Evolutionary conservation across 108 stramenopile species (phyloP), one percentile per base, ranked within the genome.

Genomic region (Cylindrotheca closterium): DNA sequence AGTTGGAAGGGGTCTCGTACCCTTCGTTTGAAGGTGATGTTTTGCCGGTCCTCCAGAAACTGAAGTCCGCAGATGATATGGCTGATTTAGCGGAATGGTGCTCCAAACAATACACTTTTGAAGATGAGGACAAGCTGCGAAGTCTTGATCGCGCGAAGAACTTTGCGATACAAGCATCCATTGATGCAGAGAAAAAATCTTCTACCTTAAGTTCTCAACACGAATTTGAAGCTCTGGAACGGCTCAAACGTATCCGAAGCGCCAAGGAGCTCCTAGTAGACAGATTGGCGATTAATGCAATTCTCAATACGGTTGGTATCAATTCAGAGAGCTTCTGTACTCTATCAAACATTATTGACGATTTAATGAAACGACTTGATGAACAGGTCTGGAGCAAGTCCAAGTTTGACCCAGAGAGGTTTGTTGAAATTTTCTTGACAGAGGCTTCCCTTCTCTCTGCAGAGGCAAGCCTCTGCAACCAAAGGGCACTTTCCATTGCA

Each of bases 1-100:
- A 70, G n/a, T 48, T 45, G 10, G 24, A 49, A 25, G 74, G 74
- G n/a, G 68, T 56, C 18, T 23, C 74, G 22, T 55, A 80, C 12
- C 92, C 93, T 27, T 61, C 86, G 24, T 77, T 86, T 46, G 82
- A 87, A 53, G 63, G 60, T 24, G 75, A 77, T 27, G 83, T 91
- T 46, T 45, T 80, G 4, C 81, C 82, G 1, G 81, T 88, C 28
- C 50, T 84, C 3, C 81, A 87, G 54, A 74, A 73, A 33, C 52
- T 94, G 27, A 54, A 75, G 34, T 49, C 63, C 4, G 49, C 84
- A 2, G 49, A 47, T 15, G 93, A 89, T 63, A 73, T 79, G 31
- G 77, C 82, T 25, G 79, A 85, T 10, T 74, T 94, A 26, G 74
- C 83, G 31, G 88, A 87, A 73, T 94, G 93, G 93, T 94, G 89